phyloP scores from a whole-genome alignment of 2,329 filamentous ascomycete species.

The Clonostachys chloroleuca region DNA sequence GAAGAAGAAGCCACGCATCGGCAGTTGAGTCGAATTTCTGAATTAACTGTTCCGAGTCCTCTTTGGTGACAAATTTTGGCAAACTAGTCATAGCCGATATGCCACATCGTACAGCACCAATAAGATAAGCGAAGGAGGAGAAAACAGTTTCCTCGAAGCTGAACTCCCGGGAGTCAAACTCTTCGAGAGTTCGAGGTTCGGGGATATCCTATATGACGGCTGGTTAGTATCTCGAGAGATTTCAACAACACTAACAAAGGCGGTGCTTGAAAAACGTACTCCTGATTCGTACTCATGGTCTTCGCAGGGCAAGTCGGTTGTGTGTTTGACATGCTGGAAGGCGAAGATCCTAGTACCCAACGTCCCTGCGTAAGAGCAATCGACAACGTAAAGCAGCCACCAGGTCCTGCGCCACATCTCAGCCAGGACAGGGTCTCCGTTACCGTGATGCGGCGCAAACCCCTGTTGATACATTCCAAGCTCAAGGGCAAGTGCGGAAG shows the following conservation, averaged over 20 bases:
- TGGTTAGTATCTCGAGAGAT: slow-evolving; percentile 9
- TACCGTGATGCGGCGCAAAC: slow-evolving; percentile 43
- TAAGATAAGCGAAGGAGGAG: slow-evolving; percentile 63
- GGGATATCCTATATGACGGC: slow-evolving; percentile 25
- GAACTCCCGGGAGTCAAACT: slow-evolving; percentile 60
- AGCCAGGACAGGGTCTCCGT: slow-evolving; percentile 36
- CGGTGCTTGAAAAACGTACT: slow-evolving; percentile 13
- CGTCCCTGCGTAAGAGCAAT: slow-evolving; percentile 37
- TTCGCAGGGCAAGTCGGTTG: slow-evolving; percentile 61
- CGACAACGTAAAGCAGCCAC: slow-evolving; percentile 63
- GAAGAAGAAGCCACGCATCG: slow-evolving; percentile 29
- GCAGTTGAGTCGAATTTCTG: slow-evolving; percentile 26
- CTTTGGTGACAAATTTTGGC: slow-evolving; percentile 8
- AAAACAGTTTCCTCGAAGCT: slow-evolving; percentile 47
- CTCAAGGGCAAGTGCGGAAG: slow-evolving; percentile 53
- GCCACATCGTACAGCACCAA: slow-evolving; percentile 51
- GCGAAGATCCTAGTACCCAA: slow-evolving; percentile 16
- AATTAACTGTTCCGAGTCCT: slow-evolving; percentile 18
- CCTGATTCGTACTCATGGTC: slow-evolving; percentile 47
- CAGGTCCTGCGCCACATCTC: slow-evolving; percentile 64
- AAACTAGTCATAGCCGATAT: slow-evolving; percentile 15
- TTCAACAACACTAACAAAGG: neutral
- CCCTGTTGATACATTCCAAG: slow-evolving; percentile 53
- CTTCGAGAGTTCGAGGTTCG: slow-evolving; percentile 42
- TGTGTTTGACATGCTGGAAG: slow-evolving; percentile 35